A percentile compares a stretch with the other conserved stretches of the same genome.
Evolutionary conservation across 768 basidiomycete genomes (phyloP).

Genomic region (Podaxis sp.): DNA sequence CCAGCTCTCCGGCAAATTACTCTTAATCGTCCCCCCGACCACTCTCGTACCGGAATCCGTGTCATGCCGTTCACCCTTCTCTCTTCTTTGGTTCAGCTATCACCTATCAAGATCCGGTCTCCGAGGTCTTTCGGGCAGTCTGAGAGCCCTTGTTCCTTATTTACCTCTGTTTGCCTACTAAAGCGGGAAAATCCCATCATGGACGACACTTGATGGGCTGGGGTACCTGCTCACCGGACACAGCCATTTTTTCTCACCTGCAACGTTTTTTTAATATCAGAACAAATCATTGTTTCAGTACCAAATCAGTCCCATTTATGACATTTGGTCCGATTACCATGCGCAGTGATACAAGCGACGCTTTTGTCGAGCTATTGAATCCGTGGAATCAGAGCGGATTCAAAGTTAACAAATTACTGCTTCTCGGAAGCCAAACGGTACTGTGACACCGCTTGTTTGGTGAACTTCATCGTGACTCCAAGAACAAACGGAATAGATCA

Average conservation of each 20-base stretch:
- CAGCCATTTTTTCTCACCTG: slow-evolving; percentile 28
- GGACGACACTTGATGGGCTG: slow-evolving; percentile 17
- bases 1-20: slow-evolving; percentile 13
- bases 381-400: slow-evolving; percentile 14
- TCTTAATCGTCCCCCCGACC: slow-evolving; percentile 20
- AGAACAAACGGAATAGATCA: slow-evolving; percentile 12
- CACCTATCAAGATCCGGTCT: slow-evolving; percentile 47
- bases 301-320: slow-evolving; percentile 16
- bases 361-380: slow-evolving; percentile 8
- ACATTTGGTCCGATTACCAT: slow-evolving; percentile 25
- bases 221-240: slow-evolving; percentile 24
- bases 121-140: slow-evolving; percentile 34
- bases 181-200: slow-evolving; percentile 16
- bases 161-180: neutral
- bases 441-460: slow-evolving; percentile 9
- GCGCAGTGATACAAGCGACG: slow-evolving; percentile 17
- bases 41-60: slow-evolving; percentile 29
- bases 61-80: slow-evolving; percentile 26
- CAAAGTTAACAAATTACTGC: neutral
- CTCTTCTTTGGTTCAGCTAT: slow-evolving; percentile 27
- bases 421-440: slow-evolving; percentile 12
- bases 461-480: neutral
- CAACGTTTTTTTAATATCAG: slow-evolving; percentile 52
- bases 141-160: slow-evolving; percentile 23
- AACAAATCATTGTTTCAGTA: slow-evolving; percentile 10